Evolutionary conservation across 331 rosid genomes (phyloP).

Genomic region (Saraca asoca): DNA sequence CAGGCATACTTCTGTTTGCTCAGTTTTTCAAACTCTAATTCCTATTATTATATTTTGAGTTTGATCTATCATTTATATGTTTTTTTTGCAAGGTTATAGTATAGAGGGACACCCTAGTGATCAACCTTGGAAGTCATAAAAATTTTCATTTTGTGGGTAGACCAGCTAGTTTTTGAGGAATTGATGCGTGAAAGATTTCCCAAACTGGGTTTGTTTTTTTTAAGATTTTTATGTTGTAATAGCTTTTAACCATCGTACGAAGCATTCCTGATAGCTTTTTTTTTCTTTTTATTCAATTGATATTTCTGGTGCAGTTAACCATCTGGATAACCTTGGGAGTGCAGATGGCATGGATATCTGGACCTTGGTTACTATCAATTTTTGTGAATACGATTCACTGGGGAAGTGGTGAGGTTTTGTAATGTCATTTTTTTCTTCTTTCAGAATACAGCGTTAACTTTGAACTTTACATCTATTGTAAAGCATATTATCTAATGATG

Average conservation of each 20-base stretch:
- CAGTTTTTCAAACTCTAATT: not conserved
- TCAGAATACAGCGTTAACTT: conserved; percentile 19
- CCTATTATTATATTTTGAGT: conserved; percentile 20
- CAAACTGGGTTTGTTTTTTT: conserved; percentile 68
- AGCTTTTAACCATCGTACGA: conserved; percentile 30
- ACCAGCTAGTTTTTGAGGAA: conserved; percentile 93
- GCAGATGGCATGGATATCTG: conserved; percentile 95
- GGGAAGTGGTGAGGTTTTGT: conserved; percentile 81
- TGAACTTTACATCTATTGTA: conserved; percentile 31
- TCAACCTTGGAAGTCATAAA: conserved; percentile 28
- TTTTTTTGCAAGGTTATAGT: conserved; percentile 29
- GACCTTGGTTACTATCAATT: conserved; percentile 96
- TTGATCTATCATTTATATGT: conserved; percentile 6
- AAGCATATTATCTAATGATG: conserved; percentile 34
- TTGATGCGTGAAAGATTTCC: conserved; percentile 87
- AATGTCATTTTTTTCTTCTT: not conserved
- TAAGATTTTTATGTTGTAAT: conserved; percentile 17
- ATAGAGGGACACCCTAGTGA: conserved; percentile 14
- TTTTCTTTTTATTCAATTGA: conserved; percentile 42
- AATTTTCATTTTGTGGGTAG: conserved; percentile 66
- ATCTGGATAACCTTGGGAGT: conserved; percentile 98
- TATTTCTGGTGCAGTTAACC: conserved; percentile 83
- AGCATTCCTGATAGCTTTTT: conserved; percentile 28
- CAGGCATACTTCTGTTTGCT: conserved; percentile 57
- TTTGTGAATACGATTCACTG: conserved; percentile 90